A percentile compares a stretch with the other conserved stretches of the same genome.
Evolutionary conservation across 768 basidiomycete species (phyloP).

Genomic region (Rhizopogon sp.): DNA sequence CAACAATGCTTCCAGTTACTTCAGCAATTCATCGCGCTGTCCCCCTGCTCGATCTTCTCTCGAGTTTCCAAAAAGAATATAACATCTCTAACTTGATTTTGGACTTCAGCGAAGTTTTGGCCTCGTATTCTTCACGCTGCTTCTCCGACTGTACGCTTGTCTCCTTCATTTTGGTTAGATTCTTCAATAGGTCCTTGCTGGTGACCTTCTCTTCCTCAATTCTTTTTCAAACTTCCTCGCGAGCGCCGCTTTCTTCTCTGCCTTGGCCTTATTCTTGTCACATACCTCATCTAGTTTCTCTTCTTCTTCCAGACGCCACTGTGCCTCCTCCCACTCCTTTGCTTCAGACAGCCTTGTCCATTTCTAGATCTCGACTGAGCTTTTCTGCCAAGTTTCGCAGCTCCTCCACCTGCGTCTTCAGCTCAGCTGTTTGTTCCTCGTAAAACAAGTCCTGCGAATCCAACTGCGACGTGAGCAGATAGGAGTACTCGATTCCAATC

Average conservation of each 20-base stretch:
- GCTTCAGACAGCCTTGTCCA: too few species aligned
- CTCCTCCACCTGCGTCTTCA: too few species aligned
- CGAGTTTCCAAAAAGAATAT: constrained; percentile 74
- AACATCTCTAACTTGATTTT: constrained; percentile 83
- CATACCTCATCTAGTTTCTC: constrained; percentile 3
- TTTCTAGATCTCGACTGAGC: too few species aligned
- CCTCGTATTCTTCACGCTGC: constrained; percentile 24
- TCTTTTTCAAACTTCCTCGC: constrained; percentile 70
- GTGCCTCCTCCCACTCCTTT: constrained; percentile 1
- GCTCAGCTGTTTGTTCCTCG: too few species aligned
- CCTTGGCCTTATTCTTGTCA: constrained; percentile 41
- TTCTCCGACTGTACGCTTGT: constrained; percentile 37
- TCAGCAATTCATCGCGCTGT: constrained; percentile 44
- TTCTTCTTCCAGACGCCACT: constrained; percentile 40
- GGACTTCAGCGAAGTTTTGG: constrained; percentile 59
- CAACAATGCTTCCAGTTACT: too few species aligned
- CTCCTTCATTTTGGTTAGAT: constrained; percentile 60
- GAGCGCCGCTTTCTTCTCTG: constrained; percentile 60
- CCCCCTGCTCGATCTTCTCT: constrained; percentile 74
- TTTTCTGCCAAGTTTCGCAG: too few species aligned
- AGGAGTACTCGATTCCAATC: too few species aligned
- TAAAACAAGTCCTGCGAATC: too few species aligned
- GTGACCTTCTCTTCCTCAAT: constrained; percentile 77
- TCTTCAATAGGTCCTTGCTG: constrained; percentile 69
- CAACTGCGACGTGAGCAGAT: too few species aligned